Evolutionary conservation across 1,284 basidiomycete genomes (phyloP), one percentile per base, ranked within the genome.

Genomic region (Irpex rosettiformis): DNA sequence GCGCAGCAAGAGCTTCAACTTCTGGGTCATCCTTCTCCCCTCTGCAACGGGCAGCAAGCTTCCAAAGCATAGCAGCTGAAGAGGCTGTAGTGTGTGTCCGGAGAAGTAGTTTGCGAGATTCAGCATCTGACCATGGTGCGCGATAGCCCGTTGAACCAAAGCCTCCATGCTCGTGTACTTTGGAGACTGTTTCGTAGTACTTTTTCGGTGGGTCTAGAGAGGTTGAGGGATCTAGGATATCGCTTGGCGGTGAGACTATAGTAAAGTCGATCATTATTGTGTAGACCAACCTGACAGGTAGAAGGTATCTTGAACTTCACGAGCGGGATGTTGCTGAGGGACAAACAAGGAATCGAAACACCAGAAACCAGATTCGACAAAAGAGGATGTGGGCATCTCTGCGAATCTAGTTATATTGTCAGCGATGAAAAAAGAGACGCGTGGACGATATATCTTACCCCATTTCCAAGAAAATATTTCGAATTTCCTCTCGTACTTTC

Each of bases 381-480:
- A 99, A 60, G 91, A 89, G 61, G 91, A 89, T n/a, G 97, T 98
- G 4, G 96, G 95, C 97, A 99, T 99, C 76, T 99, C 97, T 58
- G 94, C 89, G 77, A 99, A 99, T 13, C 95, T n/a, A 27, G 18
- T 56, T 7, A 37, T 11, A 5, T 13, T 30, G 21, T 57, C 24
- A 55, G 54, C 56, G 10, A 28, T 56, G 29, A 8, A 21, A 37
- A 7, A 22, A 16, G 33, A 8, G 48, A 8, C 21, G 43, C 8
- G 10, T 5, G 4, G 10, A 37, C 8, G n/a, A n/a, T n/a, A n/a
- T 40, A 24, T 13, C 54, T 13, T 66, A 96, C 93, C 97, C 97
- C 94, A 99, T 98, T 74, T 99, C 97, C 67, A 99, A 85, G 82
- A 99, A 99, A 70, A 99, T 98, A 71, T 93, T 92, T 55, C 96